Percentiles rank a stretch among this genome's conserved stretches.
phyloP scores from a whole-genome alignment of 352 stramenopile species.

The Globisporangium spiculum region DNA sequence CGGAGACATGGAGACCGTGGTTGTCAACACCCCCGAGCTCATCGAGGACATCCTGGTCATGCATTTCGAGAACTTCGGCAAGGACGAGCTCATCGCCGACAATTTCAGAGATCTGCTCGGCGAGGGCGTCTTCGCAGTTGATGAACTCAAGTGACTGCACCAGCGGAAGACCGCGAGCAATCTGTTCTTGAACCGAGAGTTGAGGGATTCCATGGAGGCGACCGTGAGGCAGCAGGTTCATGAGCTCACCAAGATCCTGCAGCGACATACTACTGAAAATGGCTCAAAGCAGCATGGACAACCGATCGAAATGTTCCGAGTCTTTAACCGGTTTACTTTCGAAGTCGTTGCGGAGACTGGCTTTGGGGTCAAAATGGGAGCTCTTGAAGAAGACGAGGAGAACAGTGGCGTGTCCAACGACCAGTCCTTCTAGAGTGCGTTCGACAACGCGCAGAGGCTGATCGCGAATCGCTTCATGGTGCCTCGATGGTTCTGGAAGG shows the following conservation, averaged over 20 bases:
- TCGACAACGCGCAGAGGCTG: background rate
- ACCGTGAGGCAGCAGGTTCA: background rate
- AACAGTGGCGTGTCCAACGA: background rate
- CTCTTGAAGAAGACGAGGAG: background rate
- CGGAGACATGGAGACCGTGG: slow-evolving; percentile 20
- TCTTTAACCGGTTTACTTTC: slow-evolving; percentile 29
- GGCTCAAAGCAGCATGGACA: background rate
- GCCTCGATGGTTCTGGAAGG: background rate
- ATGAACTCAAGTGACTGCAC: slow-evolving; percentile 35
- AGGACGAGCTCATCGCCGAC: slow-evolving; percentile 22
- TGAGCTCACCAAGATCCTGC: background rate
- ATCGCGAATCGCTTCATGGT: background rate
- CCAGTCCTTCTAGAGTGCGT: background rate
- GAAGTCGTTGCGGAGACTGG: slow-evolving; percentile 15
- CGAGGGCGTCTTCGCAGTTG: slow-evolving; percentile 37
- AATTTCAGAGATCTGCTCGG: slow-evolving; percentile 33
- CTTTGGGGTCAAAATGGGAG: slow-evolving; percentile 4
- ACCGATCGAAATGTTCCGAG: slow-evolving; percentile 17
- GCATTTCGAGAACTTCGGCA: slow-evolving; percentile 34
- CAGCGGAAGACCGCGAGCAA: slow-evolving; percentile 53
- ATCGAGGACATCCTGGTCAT: slow-evolving; percentile 40
- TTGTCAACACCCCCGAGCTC: slow-evolving; percentile 24
- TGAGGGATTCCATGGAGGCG: slow-evolving; percentile 36
- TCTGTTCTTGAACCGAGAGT: slow-evolving; percentile 36
- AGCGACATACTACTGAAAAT: background rate